Base-by-base conservation (phyloP, 140 eudicot species). In the Flaveria floridana region DNA sequence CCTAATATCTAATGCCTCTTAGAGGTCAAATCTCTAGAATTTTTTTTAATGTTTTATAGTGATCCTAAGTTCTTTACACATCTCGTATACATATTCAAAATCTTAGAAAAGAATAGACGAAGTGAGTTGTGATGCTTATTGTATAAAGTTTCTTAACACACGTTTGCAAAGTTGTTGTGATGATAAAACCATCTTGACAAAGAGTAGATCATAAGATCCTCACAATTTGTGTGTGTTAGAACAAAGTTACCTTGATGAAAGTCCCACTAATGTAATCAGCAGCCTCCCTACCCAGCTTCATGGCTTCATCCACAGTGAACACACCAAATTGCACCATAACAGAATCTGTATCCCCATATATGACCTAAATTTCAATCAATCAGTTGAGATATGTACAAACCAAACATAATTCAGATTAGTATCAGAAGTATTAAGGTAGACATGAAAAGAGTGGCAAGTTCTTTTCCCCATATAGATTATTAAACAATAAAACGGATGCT, bases 321-420 rank as follows among this genome's bases (percentile, higher is more conserved):
- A 87, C 96, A 67, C 99, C 99, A 82, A 94, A 94, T 74, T 90
- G 91, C 77, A 94, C 99, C 99, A 94, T 94, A 39, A 94, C 97
- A 12, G 99, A 94, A 84, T 94, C 99, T 62, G 99, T 94, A 84
- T 94, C 99, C 78, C 99, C 99, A 78, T 94, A 94, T 84, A 94
- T 88, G 70, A 94, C 87, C 99, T 94, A 83, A 67, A 79, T 64
- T 52, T 65, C 75, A 83, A 71, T 37, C 47, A 70, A 56, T 81
- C 55, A 76, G 18, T 63, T 72, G 12, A 76, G 12, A 76, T 71
- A 26, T 52, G 62, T 34, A 52, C 10, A 42, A 65, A 64, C 34
- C 41, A 30, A 59, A 46, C 37, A 48, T 15, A 65, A 62, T 37
- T 68, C 51, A 15, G 14, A 48, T 11, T 11, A 11, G 16, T 30